Evolutionary conservation across 192 early-diverging fungal species (phyloP), one percentile per base, ranked within the genome.

Genomic region (Coemansia reversa): DNA sequence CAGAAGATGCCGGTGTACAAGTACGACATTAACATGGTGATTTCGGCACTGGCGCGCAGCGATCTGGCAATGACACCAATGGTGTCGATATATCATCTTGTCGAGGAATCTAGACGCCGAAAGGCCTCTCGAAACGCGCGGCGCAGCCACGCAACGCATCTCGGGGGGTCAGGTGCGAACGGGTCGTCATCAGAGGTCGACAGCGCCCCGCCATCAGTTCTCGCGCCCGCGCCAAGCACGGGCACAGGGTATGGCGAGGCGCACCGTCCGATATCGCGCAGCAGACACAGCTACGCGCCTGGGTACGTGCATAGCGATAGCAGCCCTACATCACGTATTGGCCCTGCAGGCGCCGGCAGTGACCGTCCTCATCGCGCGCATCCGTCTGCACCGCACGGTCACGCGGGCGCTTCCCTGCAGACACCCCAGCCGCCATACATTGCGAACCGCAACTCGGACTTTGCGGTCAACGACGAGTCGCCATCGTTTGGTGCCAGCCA

Each of bases 401-500:
- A 69, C 27, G 53, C 35, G 6, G 33, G 56, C 35, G 61, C 48
- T 32, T 53, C 57, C 55, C 65, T 61, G 11, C 59, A 61, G 2
- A 51, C 48, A 24, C 66, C 66, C 1, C 72, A 75, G 47, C 67
- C 63, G 18, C 30, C 56, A n/a, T 75, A 66, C 33, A 20, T 69
- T 29, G 62, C 39, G 4, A 47, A 42, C 33, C 70, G 68, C 53
- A 65, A 65, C 19, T 77, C 75, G 0, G 69, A 70, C 28, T 33
- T 71, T 14, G 58, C 51, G 0, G 50, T 24, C 48, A 57, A 60
- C 35, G 58, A 63, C 35, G 75, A 79, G 0, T 66, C 71, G 67
- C 76, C 70, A 5, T 72, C 76, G 27, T 79, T 79, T 47, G 76
- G 76, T 20, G 76, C 76, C 39, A 74, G 76, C 53, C 76, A 79